Evolutionary conservation across 768 basidiomycete species (phyloP).

Genomic region (Chalciporus piperatus): DNA sequence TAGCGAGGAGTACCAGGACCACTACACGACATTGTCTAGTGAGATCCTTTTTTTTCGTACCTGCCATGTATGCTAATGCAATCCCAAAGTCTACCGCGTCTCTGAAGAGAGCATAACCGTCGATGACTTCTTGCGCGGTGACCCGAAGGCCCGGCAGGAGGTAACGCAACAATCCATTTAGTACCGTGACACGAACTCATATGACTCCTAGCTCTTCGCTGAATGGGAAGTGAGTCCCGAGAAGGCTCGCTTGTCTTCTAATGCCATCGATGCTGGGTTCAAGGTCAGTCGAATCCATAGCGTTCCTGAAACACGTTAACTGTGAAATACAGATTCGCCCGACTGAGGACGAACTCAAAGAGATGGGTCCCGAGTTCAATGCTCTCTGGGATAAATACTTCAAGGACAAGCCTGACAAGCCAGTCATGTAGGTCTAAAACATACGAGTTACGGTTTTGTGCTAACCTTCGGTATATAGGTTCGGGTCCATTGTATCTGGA

Average conservation of each 20-base stretch:
- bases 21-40: constrained; percentile 69
- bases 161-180: constrained; percentile 23
- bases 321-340: constrained; percentile 54
- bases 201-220: constrained; percentile 42
- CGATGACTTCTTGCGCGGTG: constrained; percentile 71
- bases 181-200: neutral
- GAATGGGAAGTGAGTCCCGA: constrained; percentile 69
- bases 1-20: constrained; percentile 72
- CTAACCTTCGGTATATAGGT: constrained; percentile 32
- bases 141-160: constrained; percentile 55
- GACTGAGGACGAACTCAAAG: constrained; percentile 64
- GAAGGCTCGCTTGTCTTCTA: constrained; percentile 66
- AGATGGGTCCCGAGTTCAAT: constrained; percentile 78
- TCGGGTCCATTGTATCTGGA: constrained; percentile 65
- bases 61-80: neutral
- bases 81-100: constrained; percentile 55
- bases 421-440: constrained; percentile 51
- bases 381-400: constrained; percentile 67
- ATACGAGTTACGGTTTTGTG: neutral
- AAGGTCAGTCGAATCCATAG: constrained; percentile 40
- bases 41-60: constrained; percentile 10
- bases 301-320: neutral
- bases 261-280: constrained; percentile 74
- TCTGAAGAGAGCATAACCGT: constrained; percentile 60
- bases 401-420: constrained; percentile 80